Conservation (phyloP, 2,329 filamentous ascomycete genomes). For the Penicillium sp. region DNA sequence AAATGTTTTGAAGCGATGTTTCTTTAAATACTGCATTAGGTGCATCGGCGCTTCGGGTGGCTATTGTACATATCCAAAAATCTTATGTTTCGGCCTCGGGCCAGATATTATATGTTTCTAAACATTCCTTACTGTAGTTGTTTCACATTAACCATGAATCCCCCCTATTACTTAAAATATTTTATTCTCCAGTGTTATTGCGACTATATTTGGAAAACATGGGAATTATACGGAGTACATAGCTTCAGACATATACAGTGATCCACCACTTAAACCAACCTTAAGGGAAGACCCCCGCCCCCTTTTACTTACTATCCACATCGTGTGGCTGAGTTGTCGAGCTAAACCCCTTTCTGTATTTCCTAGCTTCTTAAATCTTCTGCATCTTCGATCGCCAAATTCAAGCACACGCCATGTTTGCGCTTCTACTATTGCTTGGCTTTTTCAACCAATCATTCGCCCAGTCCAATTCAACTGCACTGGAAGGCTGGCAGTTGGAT, state of each 20-base stretch:
- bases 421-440: neutral
- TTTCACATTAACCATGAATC: neutral
- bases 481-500: conserved; percentile 14
- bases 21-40: neutral
- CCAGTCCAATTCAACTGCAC: conserved; percentile 8
- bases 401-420: neutral
- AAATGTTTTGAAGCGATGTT: neutral
- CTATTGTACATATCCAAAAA: neutral
- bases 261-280: neutral
- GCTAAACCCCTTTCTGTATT: neutral
- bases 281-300: neutral
- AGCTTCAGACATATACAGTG: neutral
- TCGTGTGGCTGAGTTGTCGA: neutral
- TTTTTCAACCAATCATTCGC: neutral
- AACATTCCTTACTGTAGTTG: neutral
- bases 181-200: too few species aligned
- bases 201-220: neutral
- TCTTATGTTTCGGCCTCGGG: neutral
- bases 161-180: neutral
- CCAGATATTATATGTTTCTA: neutral
- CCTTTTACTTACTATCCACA: neutral
- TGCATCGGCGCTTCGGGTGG: conserved; percentile 1
- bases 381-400: neutral
- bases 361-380: neutral
- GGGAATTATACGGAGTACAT: too few species aligned